Evolutionary conservation across 2,329 filamentous ascomycete species (phyloP), one percentile per base, ranked within the genome.

Genomic region (Alternaria sp.): DNA sequence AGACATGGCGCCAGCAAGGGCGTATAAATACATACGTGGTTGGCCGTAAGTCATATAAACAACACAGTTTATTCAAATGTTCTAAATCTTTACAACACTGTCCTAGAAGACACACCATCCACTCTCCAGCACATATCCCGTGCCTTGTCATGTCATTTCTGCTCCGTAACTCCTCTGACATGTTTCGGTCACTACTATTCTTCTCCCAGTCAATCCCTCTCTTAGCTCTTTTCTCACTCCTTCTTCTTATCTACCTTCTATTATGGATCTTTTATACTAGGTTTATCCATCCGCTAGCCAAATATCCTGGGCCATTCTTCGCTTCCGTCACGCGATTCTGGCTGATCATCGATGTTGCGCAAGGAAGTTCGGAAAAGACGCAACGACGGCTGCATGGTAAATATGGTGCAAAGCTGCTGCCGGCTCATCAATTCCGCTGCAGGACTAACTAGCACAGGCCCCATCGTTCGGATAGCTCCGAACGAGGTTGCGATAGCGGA

Each of bases 401-500:
- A 24, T 46, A 46, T 26, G 51, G 51, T 52, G 10, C 4, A 3
- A 28, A 28, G 26, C 26, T 4, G 26, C 26, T 34, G 31, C 31
- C 31, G 11, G 14, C 11, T 34, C 31, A 14, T 5, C 31, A 34
- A 34, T 4, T 14, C 14, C 14, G 5, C 7, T 14, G 31, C 31
- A 14, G 31, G 11, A 40, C 11, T 39, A n/a, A 39, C 36, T 5
- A 21, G 36, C 0, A 5, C 28, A 57, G 54, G 55, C 1, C 46
- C 51, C 1, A 51, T 59, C n/a, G 26, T 59, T 29, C 39, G 56
- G 14, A 59, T 59, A 4, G 56, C 56, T 3, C 56, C 56, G 7
- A 51, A 59, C 28, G 56, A 59, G 31, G 41, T 59, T 24, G 50
- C 50, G 1, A 54, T 58, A 34, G 51, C 56, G 4, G 56, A 58